Conservation (phyloP, 2,329 filamentous ascomycete species). For the Podosphaera fusca region DNA sequence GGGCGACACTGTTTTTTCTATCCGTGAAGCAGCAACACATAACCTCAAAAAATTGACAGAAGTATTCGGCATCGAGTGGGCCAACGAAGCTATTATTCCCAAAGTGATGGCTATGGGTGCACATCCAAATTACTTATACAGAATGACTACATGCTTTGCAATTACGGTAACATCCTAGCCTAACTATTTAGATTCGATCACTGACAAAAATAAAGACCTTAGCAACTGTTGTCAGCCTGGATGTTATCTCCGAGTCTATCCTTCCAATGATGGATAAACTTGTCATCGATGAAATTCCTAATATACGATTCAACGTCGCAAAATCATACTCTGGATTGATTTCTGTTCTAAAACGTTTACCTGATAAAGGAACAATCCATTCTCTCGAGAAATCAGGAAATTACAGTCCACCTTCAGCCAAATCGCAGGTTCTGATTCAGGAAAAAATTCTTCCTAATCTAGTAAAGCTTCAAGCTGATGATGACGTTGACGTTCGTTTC, state of each 20-base stretch:
- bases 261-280: constrained; percentile 92
- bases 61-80: constrained; percentile 96
- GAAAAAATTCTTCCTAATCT: constrained; percentile 72
- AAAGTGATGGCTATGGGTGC: constrained; percentile 98
- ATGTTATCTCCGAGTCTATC: constrained; percentile 80
- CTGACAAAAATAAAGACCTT: constrained; percentile 43
- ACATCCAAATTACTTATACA: constrained; percentile 95
- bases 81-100: constrained; percentile 86
- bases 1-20: constrained; percentile 95
- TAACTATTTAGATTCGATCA: not conserved
- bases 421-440: constrained; percentile 60
- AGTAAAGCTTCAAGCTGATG: constrained; percentile 88
- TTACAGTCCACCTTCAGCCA: constrained; percentile 36
- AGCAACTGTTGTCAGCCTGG: constrained; percentile 74
- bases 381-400: constrained; percentile 60
- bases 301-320: constrained; percentile 98
- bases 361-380: constrained; percentile 67
- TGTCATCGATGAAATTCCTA: constrained; percentile 82
- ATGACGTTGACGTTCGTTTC: constrained; percentile 94
- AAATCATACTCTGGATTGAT: constrained; percentile 90
- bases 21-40: constrained; percentile 87
- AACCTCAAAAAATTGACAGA: constrained; percentile 97
- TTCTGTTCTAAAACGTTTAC: constrained; percentile 73
- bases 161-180: constrained; percentile 49
- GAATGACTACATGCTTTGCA: constrained; percentile 99